Evolutionary conservation across 2,329 filamentous ascomycete genomes (phyloP).

Genomic region (Cyphellophora europaea): DNA sequence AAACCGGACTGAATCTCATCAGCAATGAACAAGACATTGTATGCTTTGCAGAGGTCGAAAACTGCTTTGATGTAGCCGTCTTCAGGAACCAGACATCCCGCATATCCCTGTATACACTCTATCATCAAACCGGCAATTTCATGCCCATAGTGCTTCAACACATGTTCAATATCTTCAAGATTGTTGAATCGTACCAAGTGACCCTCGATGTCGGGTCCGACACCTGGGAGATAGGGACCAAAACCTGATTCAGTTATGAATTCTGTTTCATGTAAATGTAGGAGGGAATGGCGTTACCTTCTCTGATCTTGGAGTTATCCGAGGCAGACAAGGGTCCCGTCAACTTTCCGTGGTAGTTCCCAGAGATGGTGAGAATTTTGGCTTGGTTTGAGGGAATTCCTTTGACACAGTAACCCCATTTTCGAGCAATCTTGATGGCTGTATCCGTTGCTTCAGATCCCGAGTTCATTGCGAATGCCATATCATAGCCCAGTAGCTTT

Average conservation of each 20-base stretch:
- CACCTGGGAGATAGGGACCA: not conserved
- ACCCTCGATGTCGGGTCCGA: not conserved
- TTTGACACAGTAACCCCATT: conserved; percentile 10
- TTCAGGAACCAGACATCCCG: not conserved
- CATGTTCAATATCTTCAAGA: conserved; percentile 1
- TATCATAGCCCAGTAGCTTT: conserved; percentile 5
- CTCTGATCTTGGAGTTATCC: not conserved
- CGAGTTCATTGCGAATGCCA: conserved; percentile 7
- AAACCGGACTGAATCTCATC: conserved; percentile 91
- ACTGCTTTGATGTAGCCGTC: conserved; percentile 2
- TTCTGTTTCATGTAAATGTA: too few relatives aligned
- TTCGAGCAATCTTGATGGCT: conserved; percentile 10
- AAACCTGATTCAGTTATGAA: conserved; percentile 1
- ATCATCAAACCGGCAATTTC: conserved; percentile 3
- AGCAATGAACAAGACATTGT: conserved; percentile 55
- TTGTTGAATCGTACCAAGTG: not conserved
- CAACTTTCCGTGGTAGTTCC: conserved; percentile 9
- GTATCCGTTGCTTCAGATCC: conserved; percentile 9
- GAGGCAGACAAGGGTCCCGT: conserved; percentile 6
- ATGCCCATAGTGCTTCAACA: not conserved
- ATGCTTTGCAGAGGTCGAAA: conserved; percentile 3
- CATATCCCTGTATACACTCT: conserved; percentile 4
- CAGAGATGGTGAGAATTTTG: conserved; percentile 3
- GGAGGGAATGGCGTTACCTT: conserved; percentile 1
- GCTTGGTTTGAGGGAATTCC: conserved; percentile 9